Evolutionary conservation across 352 stramenopile genomes (phyloP), one percentile per base, ranked within the genome.

Genomic region (Globisporangium canariense): DNA sequence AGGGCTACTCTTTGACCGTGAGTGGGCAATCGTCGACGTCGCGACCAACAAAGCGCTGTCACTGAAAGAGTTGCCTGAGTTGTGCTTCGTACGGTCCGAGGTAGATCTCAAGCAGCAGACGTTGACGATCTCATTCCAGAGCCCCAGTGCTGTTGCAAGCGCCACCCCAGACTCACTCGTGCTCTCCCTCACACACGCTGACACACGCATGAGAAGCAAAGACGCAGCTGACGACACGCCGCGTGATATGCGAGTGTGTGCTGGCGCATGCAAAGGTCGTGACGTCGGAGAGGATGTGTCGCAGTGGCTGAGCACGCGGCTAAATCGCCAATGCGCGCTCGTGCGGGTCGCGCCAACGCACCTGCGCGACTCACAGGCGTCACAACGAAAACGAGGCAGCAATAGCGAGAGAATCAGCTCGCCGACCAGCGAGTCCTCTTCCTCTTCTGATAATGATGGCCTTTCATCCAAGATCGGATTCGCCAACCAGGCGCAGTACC

Each of bases 21-120:
- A 94, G 61, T 94, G 83, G 67, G 85, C 85, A 22, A 82, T 94
- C 49, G 66, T 92, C 16, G 80, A 93, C n/a, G 57, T 71, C 4
- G 72, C 60, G 10, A 83, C 77, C 2, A 67, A 66, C 14, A 81
- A 70, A 54, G 77, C 74, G 14, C 62, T 90, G 4, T 83, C 81
- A 8, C 69, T 90, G 10, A 91, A 91, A 62, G 75, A 85, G 28
- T 55, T 78, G 0, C 77, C 83, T 0, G 65, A 83, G 22, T 62
- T 95, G 32, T 91, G 74, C 58, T 84, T 86, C 45, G 70, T 96
- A 13, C 72, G 71, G 6, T 83, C 86, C 4, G 57, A 75, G 11
- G 69, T 94, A 13, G 86, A 95, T 54, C 73, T 93, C 25, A 57
- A 67, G 41, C 66, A 63, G 4, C 70, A 91, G 55, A 83, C 72